Conservation (phyloP, 1,139 yeast species). For the Diutina rugosa region DNA sequence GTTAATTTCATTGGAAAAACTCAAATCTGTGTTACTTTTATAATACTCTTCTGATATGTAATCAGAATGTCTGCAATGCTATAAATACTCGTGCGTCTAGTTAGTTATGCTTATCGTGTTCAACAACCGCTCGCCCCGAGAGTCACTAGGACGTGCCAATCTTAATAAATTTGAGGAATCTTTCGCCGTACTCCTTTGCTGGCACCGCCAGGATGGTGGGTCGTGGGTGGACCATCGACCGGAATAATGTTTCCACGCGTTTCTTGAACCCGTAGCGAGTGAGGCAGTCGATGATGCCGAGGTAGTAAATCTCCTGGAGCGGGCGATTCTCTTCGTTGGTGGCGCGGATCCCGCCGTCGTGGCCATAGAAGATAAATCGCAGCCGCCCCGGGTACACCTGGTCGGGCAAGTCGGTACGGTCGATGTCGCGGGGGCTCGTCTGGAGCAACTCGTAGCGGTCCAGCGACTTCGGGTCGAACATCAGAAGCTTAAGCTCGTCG, state of each 20-base stretch:
- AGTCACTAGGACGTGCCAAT: constrained; percentile 13
- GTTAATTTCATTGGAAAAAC: too few species aligned
- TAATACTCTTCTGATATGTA: neutral
- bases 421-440: constrained; percentile 35
- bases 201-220: constrained; percentile 80
- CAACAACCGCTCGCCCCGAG: neutral
- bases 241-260: constrained; percentile 75
- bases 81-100: neutral
- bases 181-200: constrained; percentile 75
- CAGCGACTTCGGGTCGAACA: constrained; percentile 34
- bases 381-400: constrained; percentile 37
- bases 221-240: constrained; percentile 59
- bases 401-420: constrained; percentile 30
- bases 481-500: constrained; percentile 22
- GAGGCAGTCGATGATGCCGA: constrained; percentile 90
- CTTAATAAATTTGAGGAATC: constrained; percentile 65
- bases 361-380: constrained; percentile 54
- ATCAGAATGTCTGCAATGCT: neutral
- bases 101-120: neutral
- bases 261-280: constrained; percentile 75
- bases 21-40: neutral
- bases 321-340: constrained; percentile 57
- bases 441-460: constrained; percentile 28
- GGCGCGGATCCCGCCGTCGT: constrained; percentile 79
- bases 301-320: constrained; percentile 61